Evolutionary conservation across 1,139 yeast species (phyloP), one percentile per base, ranked within the genome.

Genomic region (Kodamaea alishanica): DNA sequence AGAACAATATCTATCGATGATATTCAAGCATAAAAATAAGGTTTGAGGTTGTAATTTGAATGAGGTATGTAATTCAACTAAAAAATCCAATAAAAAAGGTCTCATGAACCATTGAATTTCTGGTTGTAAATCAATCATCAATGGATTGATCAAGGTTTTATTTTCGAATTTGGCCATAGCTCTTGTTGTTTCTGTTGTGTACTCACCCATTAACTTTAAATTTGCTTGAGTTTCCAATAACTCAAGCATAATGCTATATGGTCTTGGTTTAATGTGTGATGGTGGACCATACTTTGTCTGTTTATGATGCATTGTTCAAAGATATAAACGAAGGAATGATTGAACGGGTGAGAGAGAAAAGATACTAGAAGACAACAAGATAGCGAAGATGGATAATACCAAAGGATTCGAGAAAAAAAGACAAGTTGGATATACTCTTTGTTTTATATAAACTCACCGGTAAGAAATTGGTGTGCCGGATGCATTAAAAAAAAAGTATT

Each of bases 31-130:
- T 42, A 86, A 71, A 52, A 85, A 87, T 39, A 90, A 69, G 1
- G 97, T 89, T 41, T 87, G 83, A 2, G 89, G 81, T 41, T 82
- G 84, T 41, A 92, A 71, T 45, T 77, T 81, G 52, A 90, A 76
- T 37, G 89, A 79, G 8, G 81, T 68, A 57, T 92, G 97, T 48
- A 89, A 73, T 59, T 89, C 96, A 38, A 88, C 69, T 36, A 89
- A 64, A 55, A 87, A 89, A 58, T 89, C 96, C 38, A 92, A 72
- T 38, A 90, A 70, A 52, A 79, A 84, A 1, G 96, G 96, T 50
- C 97, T 76, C 96, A 90, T 88, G 55, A 74, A 81, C 96, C 96
- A 88, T 52, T 83, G 83, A 41, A 90, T 76, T 61, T 92, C 97
- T 0, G 97, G 96, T 61, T 92, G 98, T 40, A 83, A 67, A 51